A percentile compares a stretch with the other conserved stretches of the same genome.
phyloP scores from a whole-genome alignment of 768 basidiomycete species.

The Lactifluus hygrophoroides region DNA sequence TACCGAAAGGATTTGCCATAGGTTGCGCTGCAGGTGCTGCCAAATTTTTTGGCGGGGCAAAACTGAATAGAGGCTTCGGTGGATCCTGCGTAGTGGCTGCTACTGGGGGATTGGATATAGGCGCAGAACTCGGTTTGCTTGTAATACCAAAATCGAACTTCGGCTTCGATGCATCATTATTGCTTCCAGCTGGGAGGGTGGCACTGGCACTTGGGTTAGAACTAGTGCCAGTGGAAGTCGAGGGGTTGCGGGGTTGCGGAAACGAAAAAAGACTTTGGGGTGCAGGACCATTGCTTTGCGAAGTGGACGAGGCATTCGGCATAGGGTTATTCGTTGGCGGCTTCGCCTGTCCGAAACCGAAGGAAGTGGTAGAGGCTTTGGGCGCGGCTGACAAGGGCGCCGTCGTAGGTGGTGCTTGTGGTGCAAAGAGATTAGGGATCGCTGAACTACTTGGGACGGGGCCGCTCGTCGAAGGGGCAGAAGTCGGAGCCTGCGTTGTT shows the following conservation, averaged over 20 bases:
- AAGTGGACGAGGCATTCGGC: slow-evolving; percentile 13
- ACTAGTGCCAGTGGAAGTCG: background rate
- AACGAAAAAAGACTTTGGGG: slow-evolving; percentile 5
- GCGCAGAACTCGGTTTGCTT: slow-evolving; percentile 9
- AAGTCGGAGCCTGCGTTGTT: background rate
- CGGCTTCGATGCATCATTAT: slow-evolving; percentile 9
- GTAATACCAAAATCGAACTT: slow-evolving; percentile 21
- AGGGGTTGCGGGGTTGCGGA: background rate
- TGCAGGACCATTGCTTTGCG: background rate
- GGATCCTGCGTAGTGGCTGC: slow-evolving; percentile 1
- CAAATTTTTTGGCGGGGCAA: background rate
- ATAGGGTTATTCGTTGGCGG: slow-evolving; percentile 7
- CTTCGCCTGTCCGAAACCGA: slow-evolving; percentile 8
- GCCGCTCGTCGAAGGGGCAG: slow-evolving; percentile 3
- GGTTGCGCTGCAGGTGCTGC: background rate
- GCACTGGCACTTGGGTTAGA: slow-evolving; percentile 4
- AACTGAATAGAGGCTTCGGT: slow-evolving; percentile 2
- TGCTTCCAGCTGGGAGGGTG: slow-evolving; percentile 1
- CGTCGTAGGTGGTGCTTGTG: background rate
- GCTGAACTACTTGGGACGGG: slow-evolving; percentile 12
- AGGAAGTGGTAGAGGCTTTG: background rate
- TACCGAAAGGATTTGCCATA: slow-evolving; percentile 7
- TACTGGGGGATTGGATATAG: slow-evolving; percentile 7
- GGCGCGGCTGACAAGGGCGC: background rate
- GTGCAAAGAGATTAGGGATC: slow-evolving; percentile 28